Evolutionary conservation across 768 basidiomycete genomes (phyloP).

Genomic region (Scleroderma bovista): DNA sequence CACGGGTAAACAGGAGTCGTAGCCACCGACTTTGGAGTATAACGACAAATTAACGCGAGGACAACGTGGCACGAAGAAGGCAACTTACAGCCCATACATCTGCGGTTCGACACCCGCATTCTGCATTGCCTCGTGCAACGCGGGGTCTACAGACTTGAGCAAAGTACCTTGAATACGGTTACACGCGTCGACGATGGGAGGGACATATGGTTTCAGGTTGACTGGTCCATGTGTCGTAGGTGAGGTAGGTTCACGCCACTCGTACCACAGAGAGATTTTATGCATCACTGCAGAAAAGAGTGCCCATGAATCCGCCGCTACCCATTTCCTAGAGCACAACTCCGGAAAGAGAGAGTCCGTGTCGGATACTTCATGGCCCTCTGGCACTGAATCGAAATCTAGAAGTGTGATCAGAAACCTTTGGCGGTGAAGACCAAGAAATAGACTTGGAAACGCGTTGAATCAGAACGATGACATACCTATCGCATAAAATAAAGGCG

Average conservation of each 20-base stretch:
- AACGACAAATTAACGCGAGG: slow-evolving; percentile 8
- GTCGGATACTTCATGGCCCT: slow-evolving; percentile 21
- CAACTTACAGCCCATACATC: slow-evolving; percentile 87
- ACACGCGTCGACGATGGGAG: slow-evolving; percentile 84
- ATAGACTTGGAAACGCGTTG: too few relatives aligned
- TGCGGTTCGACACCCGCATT: slow-evolving; percentile 88
- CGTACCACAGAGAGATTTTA: slow-evolving; percentile 72
- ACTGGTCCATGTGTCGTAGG: slow-evolving; percentile 33
- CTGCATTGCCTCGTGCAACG: slow-evolving; percentile 70
- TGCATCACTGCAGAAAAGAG: slow-evolving; percentile 81
- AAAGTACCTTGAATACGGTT: slow-evolving; percentile 71
- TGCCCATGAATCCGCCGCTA: slow-evolving; percentile 84
- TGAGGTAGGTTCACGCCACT: slow-evolving; percentile 49
- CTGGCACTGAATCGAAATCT: slow-evolving; percentile 71
- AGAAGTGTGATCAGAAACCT: slow-evolving; percentile 16
- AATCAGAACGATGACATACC: slow-evolving; percentile 18
- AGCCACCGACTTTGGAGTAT: slow-evolving; percentile 78
- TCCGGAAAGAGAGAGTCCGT: slow-evolving; percentile 43
- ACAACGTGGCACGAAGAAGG: slow-evolving; percentile 3
- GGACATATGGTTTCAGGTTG: slow-evolving; percentile 59
- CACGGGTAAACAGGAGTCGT: slow-evolving; percentile 87
- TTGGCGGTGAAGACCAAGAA: too few relatives aligned
- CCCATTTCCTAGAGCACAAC: slow-evolving; percentile 60
- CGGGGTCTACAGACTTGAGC: slow-evolving; percentile 74
- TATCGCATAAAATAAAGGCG: slow-evolving; percentile 71